A percentile compares a stretch with the other conserved stretches of the same genome.
Evolutionary conservation across 495 filamentous ascomycete species (phyloP).

Genomic region (Sabuloglossum arenarium): DNA sequence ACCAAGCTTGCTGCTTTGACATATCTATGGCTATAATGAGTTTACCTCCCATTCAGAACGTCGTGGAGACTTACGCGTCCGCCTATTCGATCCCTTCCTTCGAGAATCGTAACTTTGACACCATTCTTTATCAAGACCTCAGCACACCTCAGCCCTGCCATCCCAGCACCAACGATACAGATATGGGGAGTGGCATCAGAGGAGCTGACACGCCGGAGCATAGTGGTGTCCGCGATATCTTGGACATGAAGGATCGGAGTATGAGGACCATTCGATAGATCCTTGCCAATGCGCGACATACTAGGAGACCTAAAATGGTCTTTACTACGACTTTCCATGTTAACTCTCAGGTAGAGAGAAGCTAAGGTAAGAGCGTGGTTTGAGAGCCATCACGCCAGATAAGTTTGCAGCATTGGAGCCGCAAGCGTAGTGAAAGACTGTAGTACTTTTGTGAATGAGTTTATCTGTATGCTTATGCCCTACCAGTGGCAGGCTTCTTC

Average conservation of each 20-base stretch:
- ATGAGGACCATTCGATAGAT: background rate
- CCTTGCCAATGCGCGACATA: slow-evolving; percentile 2
- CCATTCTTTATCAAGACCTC: slow-evolving; percentile 63
- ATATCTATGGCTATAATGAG: slow-evolving; percentile 5
- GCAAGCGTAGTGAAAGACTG: background rate
- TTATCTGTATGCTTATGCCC: background rate
- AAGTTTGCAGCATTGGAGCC: background rate
- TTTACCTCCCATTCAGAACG: background rate
- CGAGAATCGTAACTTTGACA: slow-evolving; percentile 63
- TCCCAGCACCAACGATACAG: slow-evolving; percentile 66
- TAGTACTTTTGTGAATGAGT: background rate
- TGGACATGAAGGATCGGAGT: background rate
- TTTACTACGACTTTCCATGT: slow-evolving; percentile 1
- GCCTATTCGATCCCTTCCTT: slow-evolving; percentile 65
- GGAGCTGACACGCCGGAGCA: slow-evolving; percentile 2
- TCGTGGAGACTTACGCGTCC: slow-evolving; percentile 38
- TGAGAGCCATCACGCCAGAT: background rate
- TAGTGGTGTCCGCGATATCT: background rate
- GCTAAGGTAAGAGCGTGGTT: background rate
- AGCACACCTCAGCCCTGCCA: slow-evolving; percentile 74
- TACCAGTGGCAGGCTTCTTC: background rate
- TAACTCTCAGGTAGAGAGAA: background rate
- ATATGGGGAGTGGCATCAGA: slow-evolving; percentile 26
- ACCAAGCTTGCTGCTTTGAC: slow-evolving; percentile 14
- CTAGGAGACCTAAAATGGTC: background rate